Evolutionary conservation across 1,139 yeast species (phyloP), one percentile per base, ranked within the genome.

Genomic region (Candida sojae): DNA sequence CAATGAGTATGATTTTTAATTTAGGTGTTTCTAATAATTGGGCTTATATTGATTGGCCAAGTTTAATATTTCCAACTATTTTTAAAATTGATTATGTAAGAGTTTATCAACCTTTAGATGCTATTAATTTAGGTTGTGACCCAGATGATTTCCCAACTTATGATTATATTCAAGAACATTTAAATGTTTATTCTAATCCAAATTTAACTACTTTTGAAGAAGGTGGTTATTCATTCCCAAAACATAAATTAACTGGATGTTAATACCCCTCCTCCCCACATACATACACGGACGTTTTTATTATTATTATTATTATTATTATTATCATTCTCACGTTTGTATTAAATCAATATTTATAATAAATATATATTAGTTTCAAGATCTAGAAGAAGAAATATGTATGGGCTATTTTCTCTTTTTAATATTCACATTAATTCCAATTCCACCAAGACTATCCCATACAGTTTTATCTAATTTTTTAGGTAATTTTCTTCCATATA

Each of bases 401-500:
- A 1, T 33, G 3, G 8, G 21, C 13, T 21, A 36, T 11, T 12
- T 11, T 9, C 67, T 70, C 57, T 66, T 71, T 61, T 69, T 73
- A 12, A 73, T 53, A n/a, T 65, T 68, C 2, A 75, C 72, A 53
- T 62, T 71, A 23, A 73, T 60, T 2, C 82, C 80, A 17, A 76
- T 71, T 44, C 70, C 73, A 39, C 81, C 84, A 34, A 83, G 79
- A 64, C 89, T 84, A 37, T 76, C 76, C 93, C 93, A 87, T 1
- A 86, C 81, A 39, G 71, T 70, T 10, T 73, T 75, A 57, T 75
- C 79, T 3, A 87, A 79, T 33, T 68, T 69, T 54, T 80, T 78
- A 0, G 98, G 97, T 45, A 93, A 71, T 64, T 93, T 93, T 35
- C 96, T 75, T 0, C 98, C 98, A 62, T 92, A 93, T n/a, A 92